Base-by-base conservation (phyloP, 768 basidiomycete species). In the Botryobasidium botryosum region DNA sequence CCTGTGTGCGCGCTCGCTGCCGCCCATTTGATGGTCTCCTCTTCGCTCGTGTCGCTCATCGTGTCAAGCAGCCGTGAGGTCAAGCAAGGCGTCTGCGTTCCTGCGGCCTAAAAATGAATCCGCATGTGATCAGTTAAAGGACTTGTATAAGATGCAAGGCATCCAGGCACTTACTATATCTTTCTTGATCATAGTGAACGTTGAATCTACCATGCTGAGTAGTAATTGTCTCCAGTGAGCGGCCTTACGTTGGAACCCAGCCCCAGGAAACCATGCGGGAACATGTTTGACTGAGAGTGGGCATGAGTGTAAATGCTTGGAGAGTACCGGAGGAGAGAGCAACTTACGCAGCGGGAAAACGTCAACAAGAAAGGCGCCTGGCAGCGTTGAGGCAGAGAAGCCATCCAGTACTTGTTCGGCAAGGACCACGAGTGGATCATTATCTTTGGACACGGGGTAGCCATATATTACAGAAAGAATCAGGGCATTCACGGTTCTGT, bases 181-280 rank as follows among this genome's bases (percentile, higher is more conserved):
- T 38, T 62, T 47, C 49, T 70, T 68, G 24, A 68, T 68, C 67
- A 65, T 68, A 35, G 59, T 24, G 61, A 68, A 49, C 59, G 60
- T 49, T 53, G 52, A 29, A 53, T 56, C 40, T 60, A 57, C 45
- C 62, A 63, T 50, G 53, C 50, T 47, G 53, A 50, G 57, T 7
- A 59, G 52, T 13, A 48, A 46, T 36, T 52, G 52, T 25, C 49
- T 43, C 59, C 58, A 46, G 46, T 44, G 57, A 50, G 52, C 17
- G 44, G 63, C 66, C 5, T 43, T 51, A 35, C 53, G 51, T 47
- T 63, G 58, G 39, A 64, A 64, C 0, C 56, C 56, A 6, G 60
- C 58, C 6, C 67, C 65, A 0, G 67, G 66, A 28, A 64, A 47
- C 66, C 66, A 68, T 2, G 57, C 36, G 3, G 66, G 66, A 13